Base-by-base conservation (phyloP, 768 basidiomycete species). In the Rhodosporidiobolus odoratus region DNA sequence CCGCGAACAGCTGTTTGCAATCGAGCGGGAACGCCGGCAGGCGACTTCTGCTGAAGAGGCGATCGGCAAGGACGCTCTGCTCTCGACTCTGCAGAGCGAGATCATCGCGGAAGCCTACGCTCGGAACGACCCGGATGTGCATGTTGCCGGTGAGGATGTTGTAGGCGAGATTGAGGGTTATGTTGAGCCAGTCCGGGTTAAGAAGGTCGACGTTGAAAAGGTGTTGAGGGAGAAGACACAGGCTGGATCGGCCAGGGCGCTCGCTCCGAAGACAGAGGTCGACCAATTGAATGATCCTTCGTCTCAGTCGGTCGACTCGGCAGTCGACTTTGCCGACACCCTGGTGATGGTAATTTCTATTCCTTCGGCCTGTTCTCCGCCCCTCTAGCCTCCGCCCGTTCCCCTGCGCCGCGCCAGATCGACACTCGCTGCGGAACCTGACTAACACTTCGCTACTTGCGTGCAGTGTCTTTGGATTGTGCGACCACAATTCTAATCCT, bases 131-230 rank as follows among this genome's bases (percentile, higher is more conserved):
- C 48, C 58, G 23, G 73, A 74, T 37, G 58, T 71, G 13, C 62
- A 30, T 4, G 60, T 62, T 19, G 73, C 70, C 0, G 73, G 73
- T 2, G 69, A 71, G 1, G 50, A 57, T 21, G 16, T 74, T 27
- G 66, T 74, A 19, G 73, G 66, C 23, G 43, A 60, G 34, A 71
- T 74, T 32, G 73, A 74, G 35, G 73, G 73, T 2, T 71, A 62
- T 30, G 64, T 68, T 54, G 69, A 70, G 7, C 59, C 63, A 3
- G 73, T 74, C 2, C 35, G 69, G n/a, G 48, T 74, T 2, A 34
- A 37, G 37, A 47, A 47, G 13, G 32, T 25, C 17, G 54, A 45
- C 1, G 50, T 74, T 17, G 54, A 74, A 23, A 37, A 35, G 30
- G 45, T 54, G 25, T 27, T 43, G 6, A 3, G 30, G 4, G 48